Base-by-base conservation (phyloP, 2,329 filamentous ascomycete genomes). In the Alternaria atra region DNA sequence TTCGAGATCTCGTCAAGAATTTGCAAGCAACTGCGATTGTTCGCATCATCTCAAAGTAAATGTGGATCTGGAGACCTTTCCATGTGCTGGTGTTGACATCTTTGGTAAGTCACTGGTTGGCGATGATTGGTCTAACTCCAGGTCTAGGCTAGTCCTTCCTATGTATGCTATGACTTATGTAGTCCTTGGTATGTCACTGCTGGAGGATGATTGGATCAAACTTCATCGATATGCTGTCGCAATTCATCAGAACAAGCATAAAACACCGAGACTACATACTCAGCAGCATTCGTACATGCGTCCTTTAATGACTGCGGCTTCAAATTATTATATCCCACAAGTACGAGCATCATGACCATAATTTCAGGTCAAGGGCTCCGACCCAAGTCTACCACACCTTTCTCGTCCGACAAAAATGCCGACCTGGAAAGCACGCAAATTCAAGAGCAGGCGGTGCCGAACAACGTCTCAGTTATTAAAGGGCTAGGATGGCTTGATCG, bases 401-500 rank as follows among this genome's bases (percentile, higher is more conserved):
- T 23, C 23, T 25, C 40, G 25, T 25, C 20, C 17, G 40, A 42
- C 40, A 42, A 42, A 50, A 3, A 46, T 40, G 6, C 50, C 6
- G 57, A 60, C 20, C 23, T 20, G 13, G 57, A 60, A 25, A 44
- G 23, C 9, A 43, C 51, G 20, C 55, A 55, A 17, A 9, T 34
- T 29, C 27, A 63, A 27, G 39, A 58, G 15, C 20, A 58, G 30
- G 37, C 25, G 23, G 27, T 40, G 10, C 32, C 5, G 23, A 52
- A 53, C 15, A 57, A 55, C 9, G 39, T 13, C 29, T 60, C 65
- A 5, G 58, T 60, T 9, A 56, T 77, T 64, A 79, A 79, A 66
- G 73, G 70, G 15, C 76, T 81, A 52, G 73, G 72, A 23, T 78
- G 8, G 29, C 39, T 53, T 2, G 51, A 53, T 17, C 51, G 51